Evolutionary conservation across 257 asterid genomes (phyloP), one percentile per base, ranked within the genome.

Genomic region (Jasminum sambac): DNA sequence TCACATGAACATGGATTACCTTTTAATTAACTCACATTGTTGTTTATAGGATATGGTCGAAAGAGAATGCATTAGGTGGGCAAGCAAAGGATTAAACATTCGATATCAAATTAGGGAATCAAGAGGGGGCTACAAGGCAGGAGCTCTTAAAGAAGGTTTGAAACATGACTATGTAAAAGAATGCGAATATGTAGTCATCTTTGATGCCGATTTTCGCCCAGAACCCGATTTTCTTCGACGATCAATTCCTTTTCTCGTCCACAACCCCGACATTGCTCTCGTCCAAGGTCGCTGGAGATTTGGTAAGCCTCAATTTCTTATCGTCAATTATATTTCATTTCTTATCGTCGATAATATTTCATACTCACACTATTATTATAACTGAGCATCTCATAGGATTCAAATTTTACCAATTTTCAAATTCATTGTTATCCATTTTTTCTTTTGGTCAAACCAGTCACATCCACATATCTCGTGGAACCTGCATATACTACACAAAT

Each of bases 221-320:
- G 90, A 85, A 10, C 88, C 90, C 1, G 86, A 83, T 38, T 85
- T 85, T 30, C 88, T 85, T 46, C 58, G 80, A 10, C 82, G 83
- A 2, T 71, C 90, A 39, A 77, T 85, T 13, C 90, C 90, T 2
- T 85, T 85, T 34, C 70, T 85, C 1, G 64, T 81, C 43, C 83
- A 85, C 68, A 85, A 85, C 44, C 70, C 80, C 14, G 76, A 80
- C 7, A 68, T 85, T 0, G 90, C 90, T 44, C 90, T 85, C 10
- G 86, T 85, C 2, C 90, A 85, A 64, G 86, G 80, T 12, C 90
- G 90, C 12, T 85, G 90, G 90, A 72, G 88, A 13, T 85, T 85
- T 13, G 90, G 90, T 85, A 80, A 78, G 63, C 55, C 17, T 23
- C 6, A 0, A 8, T 21, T 5, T 40, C 60, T 61, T 69, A 1